Base-by-base conservation (phyloP, 345 rosid species). In the Gossypioides kirkii region DNA sequence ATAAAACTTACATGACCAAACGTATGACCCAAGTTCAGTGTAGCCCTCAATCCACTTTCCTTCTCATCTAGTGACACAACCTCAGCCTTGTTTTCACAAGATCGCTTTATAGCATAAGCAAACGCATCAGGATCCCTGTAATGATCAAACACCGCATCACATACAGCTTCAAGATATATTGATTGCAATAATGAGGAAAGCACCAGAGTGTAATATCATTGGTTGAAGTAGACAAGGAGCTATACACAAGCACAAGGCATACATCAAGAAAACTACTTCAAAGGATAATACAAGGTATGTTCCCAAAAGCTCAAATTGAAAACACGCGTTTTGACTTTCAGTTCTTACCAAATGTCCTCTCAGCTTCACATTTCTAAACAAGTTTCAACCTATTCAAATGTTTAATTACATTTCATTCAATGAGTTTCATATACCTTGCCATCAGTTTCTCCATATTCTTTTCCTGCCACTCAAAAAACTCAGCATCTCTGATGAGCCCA, bases 61-160 rank as follows among this genome's bases (percentile, higher is more conserved):
- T 88, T 96, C 88, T 96, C 99, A 75, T 95, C 99, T 71, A 91
- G 87, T 72, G 99, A 95, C 45, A 95, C 98, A 74, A 95, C 97
- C 82, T 93, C 93, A 23, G 97, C 97, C 84, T 95, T 95, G 81
- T 92, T 95, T 83, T 95, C 97, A 78, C 99, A 95, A 6, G 99
- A 95, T 2, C 91, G 87, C 84, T 92, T 95, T 74, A 95, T 87
- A 72, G 99, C 99, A 84, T 88, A 93, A 54, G 92, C 91, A 77
- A 95, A 69, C 4, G 93, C 93, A 55, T 70, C 79, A 66, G 97
- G 97, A 87, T 95, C 98, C 91, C 99, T 95, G 86, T 41, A 72
- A 75, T 23, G 10, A 63, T 54, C 72, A 32, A 32, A 17, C 72
- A n/a, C 6, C 9, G 7, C 60, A 10, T 69, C 20, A 25, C 25